A percentile compares a stretch with the other conserved stretches of the same genome.
These are phyloP conservation scores for Trifolium pratense DNA, from an alignment of 306 rosid species.

Conservation along the genomic window DNA sequence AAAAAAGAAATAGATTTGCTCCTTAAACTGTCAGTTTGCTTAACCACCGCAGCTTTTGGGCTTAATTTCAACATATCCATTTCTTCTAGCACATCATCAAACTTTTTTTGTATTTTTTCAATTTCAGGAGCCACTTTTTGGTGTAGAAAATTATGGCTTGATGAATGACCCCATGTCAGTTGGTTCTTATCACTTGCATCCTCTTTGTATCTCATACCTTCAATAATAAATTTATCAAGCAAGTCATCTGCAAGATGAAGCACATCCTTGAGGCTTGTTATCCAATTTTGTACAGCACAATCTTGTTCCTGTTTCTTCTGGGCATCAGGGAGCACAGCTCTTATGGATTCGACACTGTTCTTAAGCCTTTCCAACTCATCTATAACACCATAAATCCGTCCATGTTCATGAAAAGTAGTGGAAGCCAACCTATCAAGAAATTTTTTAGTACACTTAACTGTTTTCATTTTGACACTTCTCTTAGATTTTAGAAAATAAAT, in stretches of 20 bases:
- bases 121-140: neutral
- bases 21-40: neutral
- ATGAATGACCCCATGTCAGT: neutral
- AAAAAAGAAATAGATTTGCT: constrained; percentile 6
- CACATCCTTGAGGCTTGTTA: neutral
- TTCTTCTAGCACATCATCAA: neutral
- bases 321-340: constrained; percentile 13
- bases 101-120: neutral
- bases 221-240: neutral
- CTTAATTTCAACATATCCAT: neutral
- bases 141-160: neutral
- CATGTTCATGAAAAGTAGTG: neutral
- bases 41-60: neutral
- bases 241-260: constrained; percentile 4
- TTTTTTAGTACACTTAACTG: neutral
- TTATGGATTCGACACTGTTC: neutral
- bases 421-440: constrained; percentile 2
- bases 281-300: neutral
- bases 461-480: too few relatives aligned
- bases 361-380: constrained; percentile 14
- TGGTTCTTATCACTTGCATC: neutral
- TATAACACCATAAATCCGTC: constrained; percentile 20
- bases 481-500: too few relatives aligned
- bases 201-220: neutral
- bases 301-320: neutral